phyloP scores from a whole-genome alignment of 2,329 filamentous ascomycete genomes.

The Sordariomycetes sp. region DNA sequence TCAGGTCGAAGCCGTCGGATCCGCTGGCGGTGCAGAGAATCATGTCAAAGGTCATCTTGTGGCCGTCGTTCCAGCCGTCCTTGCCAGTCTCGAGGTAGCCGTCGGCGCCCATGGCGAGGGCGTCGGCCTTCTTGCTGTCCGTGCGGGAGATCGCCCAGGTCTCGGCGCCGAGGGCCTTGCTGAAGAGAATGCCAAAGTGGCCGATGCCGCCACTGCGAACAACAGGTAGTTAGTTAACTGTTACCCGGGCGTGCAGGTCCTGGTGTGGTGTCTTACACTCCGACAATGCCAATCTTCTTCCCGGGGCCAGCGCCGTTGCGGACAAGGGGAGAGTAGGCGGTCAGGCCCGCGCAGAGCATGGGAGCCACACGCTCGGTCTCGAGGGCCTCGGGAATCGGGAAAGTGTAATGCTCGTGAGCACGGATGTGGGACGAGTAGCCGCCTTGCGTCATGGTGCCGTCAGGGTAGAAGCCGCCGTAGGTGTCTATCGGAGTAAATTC shows the following conservation, averaged over 20 bases:
- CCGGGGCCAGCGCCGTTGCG: slow-evolving; percentile 51
- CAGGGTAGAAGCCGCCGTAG: slow-evolving; percentile 37
- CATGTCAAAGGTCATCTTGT: slow-evolving; percentile 36
- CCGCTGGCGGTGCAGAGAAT: slow-evolving; percentile 36
- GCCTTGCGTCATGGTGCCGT: slow-evolving; percentile 49
- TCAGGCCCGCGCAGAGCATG: slow-evolving; percentile 58
- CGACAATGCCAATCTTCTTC: slow-evolving; percentile 52
- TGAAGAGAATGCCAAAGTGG: slow-evolving; percentile 53
- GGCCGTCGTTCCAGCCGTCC: slow-evolving; percentile 34
- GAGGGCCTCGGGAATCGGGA: slow-evolving; percentile 25
- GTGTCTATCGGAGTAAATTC: slow-evolving; percentile 20
- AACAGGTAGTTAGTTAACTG: background rate
- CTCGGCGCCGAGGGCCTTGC: slow-evolving; percentile 51
- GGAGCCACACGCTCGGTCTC: slow-evolving; percentile 30
- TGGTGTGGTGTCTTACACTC: slow-evolving; percentile 22
- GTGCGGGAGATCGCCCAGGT: slow-evolving; percentile 43
- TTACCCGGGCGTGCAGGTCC: background rate
- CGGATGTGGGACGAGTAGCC: slow-evolving; percentile 31
- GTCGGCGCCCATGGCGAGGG: slow-evolving; percentile 41
- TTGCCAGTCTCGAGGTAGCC: slow-evolving; percentile 18
- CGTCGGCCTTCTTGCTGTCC: slow-evolving; percentile 35
- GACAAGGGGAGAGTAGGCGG: slow-evolving; percentile 47
- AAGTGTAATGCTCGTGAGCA: slow-evolving; percentile 31
- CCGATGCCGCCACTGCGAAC: slow-evolving; percentile 40
- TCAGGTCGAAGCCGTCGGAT: slow-evolving; percentile 37